Evolutionary conservation across 768 basidiomycete species (phyloP).

Genomic region (Russula griseocarnosa): DNA sequence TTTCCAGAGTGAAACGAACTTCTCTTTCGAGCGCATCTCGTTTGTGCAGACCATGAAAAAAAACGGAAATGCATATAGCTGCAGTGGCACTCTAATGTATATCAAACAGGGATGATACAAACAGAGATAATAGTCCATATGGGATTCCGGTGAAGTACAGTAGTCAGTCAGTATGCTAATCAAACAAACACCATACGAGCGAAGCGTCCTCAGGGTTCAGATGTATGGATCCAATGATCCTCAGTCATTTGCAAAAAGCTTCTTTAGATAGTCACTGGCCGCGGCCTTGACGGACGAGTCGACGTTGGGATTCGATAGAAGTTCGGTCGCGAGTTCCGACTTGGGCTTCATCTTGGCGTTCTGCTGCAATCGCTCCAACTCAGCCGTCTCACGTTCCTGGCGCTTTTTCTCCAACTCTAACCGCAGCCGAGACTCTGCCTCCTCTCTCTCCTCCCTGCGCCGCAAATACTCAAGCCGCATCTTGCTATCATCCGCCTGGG

Average conservation of each 20-base stretch:
- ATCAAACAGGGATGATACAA: slow-evolving; percentile 13
- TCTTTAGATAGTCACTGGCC: slow-evolving; percentile 69
- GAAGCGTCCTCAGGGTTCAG: neutral
- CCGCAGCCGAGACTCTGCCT: slow-evolving; percentile 49
- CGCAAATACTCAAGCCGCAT: slow-evolving; percentile 66
- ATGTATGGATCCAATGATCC: neutral
- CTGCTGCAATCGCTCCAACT: slow-evolving; percentile 52
- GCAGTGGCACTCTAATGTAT: neutral
- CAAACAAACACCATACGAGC: neutral
- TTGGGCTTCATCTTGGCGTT: slow-evolving; percentile 54
- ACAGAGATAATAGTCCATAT: slow-evolving; percentile 3
- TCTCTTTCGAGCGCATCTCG: neutral
- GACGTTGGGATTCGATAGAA: slow-evolving; percentile 54
- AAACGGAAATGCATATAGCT: slow-evolving; percentile 4
- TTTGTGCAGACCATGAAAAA: neutral
- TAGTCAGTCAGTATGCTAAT: neutral
- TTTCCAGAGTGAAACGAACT: neutral
- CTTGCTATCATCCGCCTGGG: slow-evolving; percentile 66
- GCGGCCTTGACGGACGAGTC: slow-evolving; percentile 61
- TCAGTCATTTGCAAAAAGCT: slow-evolving; percentile 49
- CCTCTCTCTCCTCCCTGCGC: slow-evolving; percentile 65
- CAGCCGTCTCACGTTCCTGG: slow-evolving; percentile 53
- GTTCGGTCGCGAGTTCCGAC: slow-evolving; percentile 62
- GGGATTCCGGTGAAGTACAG: slow-evolving; percentile 10
- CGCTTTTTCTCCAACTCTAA: slow-evolving; percentile 52